Evolutionary conservation across 495 filamentous ascomycete species (phyloP), one percentile per base, ranked within the genome.

Genomic region (Talaromyces borbonicus): DNA sequence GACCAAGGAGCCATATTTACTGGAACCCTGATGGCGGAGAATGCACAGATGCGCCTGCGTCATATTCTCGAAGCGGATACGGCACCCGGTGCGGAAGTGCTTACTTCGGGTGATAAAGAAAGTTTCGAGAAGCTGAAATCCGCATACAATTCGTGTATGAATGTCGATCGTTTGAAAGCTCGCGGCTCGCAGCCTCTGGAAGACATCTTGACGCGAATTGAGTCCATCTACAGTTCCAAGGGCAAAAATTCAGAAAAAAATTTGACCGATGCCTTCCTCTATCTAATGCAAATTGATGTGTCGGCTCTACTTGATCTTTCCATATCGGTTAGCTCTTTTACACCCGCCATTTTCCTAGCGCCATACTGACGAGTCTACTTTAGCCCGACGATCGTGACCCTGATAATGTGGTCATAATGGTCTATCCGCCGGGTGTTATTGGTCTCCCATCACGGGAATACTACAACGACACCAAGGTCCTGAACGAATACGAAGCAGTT

Each of bases 51-150:
- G 38, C 65, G 73, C 8, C 73, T 86, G 8, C 73, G 78, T 26
- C 78, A 80, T 56, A 75, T 87, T 20, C 55, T 86, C 5, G 79
- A 84, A 56, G 74, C 72, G 1, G 57, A 72, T 5, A 73, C 77
- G 43, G 62, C 75, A 7, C 62, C 63, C 5, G 54, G 67, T 7
- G 66, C 72, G 20, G 45, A 63, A 46, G 56, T 58, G 8, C 23
- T 52, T 18, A 57, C 59, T 9, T 57, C 54, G 4, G 56, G 60
- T 12, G 81, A 86, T 51, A 61, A 74, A 35, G 60, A 75, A 6
- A 87, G 83, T 47, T 86, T 85, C 55, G 54, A 77, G 37, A 84
- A 82, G 63, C 52, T 87, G 46, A 75, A 80, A 49, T 57, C 66
- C 37, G 73, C 69, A 20, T 87, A 85, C 42, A 58, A 74, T 52